Evolutionary conservation across 805 yeast species (phyloP).

Genomic region (Tetrapisispora iriomotensis): DNA sequence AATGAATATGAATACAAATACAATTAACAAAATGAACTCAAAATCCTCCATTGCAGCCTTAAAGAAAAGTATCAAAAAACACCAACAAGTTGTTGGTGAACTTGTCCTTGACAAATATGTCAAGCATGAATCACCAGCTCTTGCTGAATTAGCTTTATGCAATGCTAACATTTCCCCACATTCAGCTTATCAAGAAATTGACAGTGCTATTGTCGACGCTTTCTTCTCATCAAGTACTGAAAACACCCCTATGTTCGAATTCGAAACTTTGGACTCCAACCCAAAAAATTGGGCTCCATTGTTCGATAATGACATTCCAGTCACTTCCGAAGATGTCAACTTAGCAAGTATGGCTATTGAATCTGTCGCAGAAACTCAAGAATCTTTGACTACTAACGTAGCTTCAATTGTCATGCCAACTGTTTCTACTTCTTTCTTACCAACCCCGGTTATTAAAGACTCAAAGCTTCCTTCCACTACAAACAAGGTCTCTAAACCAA

Average conservation of each 20-base stretch:
- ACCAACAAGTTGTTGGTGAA: constrained; percentile 17
- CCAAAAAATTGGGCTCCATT: constrained; percentile 54
- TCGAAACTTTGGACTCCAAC: constrained; percentile 13
- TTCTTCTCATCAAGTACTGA: constrained; percentile 32
- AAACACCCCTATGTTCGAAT: constrained; percentile 54
- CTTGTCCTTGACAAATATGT: constrained; percentile 20
- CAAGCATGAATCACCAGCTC: constrained; percentile 9
- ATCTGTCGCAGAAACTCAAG: constrained; percentile 6
- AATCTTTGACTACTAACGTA: neutral
- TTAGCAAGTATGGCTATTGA: constrained; percentile 17
- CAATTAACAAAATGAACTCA: neutral
- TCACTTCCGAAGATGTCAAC: constrained; percentile 30
- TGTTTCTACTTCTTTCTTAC: constrained; percentile 19
- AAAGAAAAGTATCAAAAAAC: neutral
- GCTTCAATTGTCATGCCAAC: constrained; percentile 7
- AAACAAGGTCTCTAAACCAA: constrained; percentile 17
- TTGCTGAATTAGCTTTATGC: constrained; percentile 1
- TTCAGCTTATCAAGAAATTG: constrained; percentile 29
- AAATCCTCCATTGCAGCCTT: neutral
- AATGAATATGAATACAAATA: constrained; percentile 1
- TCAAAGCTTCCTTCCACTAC: constrained; percentile 13
- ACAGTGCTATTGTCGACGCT: constrained; percentile 57
- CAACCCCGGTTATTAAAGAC: constrained; percentile 28
- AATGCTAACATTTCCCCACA: constrained; percentile 1
- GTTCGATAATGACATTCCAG: constrained; percentile 38